phyloP scores from a whole-genome alignment of 169 alveolate genomes.

The Perkinsus olseni region DNA sequence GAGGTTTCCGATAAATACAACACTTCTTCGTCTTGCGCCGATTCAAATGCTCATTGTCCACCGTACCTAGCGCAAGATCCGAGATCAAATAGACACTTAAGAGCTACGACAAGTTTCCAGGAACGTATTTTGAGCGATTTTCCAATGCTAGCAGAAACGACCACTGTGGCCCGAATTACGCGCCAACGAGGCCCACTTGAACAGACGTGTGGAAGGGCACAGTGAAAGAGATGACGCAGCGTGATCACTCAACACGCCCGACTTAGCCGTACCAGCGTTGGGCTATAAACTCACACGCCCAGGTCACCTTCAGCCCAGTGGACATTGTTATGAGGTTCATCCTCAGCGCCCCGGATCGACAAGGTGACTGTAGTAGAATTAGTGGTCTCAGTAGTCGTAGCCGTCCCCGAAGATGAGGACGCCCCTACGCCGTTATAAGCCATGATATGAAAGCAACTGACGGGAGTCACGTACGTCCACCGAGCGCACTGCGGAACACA shows the following conservation, averaged over 20 bases:
- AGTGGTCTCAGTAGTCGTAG: neutral
- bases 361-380: neutral
- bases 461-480: neutral
- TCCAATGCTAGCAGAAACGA: no score
- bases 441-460: neutral
- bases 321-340: neutral
- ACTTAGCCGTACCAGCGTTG: no score
- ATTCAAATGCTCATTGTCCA: constrained; percentile 33
- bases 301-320: neutral
- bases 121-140: no score
- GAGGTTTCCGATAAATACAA: constrained; percentile 28
- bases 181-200: no score
- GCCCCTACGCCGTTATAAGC: neutral
- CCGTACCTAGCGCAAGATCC: neutral
- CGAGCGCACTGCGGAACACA: neutral
- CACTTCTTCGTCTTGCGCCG: constrained; percentile 24
- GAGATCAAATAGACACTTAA: no score
- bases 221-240: no score
- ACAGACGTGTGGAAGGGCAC: no score
- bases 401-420: neutral
- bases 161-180: no score
- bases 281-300: no score
- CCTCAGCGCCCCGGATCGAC: neutral
- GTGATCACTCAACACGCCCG: no score
- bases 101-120: no score